Base-by-base conservation (phyloP, 345 rosid genomes). In the Bruguiera sexangula region DNA sequence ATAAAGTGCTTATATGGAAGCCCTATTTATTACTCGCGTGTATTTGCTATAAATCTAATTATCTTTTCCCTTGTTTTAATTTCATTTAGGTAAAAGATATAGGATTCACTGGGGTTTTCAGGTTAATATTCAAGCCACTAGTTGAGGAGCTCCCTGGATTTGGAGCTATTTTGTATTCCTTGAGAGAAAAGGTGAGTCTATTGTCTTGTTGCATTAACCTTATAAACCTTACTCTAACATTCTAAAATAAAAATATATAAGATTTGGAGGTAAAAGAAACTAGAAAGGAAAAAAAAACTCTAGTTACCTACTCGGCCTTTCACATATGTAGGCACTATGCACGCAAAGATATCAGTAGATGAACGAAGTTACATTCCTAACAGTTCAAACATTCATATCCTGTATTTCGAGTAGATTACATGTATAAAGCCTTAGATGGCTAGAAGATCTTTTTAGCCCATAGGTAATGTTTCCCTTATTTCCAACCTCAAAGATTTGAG, bases 51-150 rank as follows among this genome's bases (percentile, higher is more conserved):
- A 43, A 43, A 43, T 43, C 50, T 43, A 62, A 29, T 34, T 22
- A 32, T 22, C 18, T 36, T 39, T 15, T 61, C 51, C 3, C 50
- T 52, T 62, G 53, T 37, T 74, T 60, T 52, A 15, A 43, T 69
- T 75, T 78, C 70, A 36, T 67, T 29, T 70, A 91, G 98, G 95
- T 91, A 74, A 91, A 91, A 84, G 76, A 94, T 75, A 82, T 91
- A 70, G 96, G 86, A 76, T 91, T 91, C 84, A 88, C 95, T 19
- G 96, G 98, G 76, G 87, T 91, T 78, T 91, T 94, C 82, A 86
- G 97, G 89, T 79, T 94, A 80, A 88, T 94, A 68, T 91, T 94
- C 83, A 89, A 83, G 66, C 98, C 96, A 59, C 82, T 91, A 39
- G 96, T 82, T 67, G 89, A 82, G 67, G 92, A 86, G 27, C 82